A percentile compares a stretch with the other conserved stretches of the same genome.
Evolutionary conservation across 768 basidiomycete genomes (phyloP).

Genomic region (Mycena olivaceomarginata): DNA sequence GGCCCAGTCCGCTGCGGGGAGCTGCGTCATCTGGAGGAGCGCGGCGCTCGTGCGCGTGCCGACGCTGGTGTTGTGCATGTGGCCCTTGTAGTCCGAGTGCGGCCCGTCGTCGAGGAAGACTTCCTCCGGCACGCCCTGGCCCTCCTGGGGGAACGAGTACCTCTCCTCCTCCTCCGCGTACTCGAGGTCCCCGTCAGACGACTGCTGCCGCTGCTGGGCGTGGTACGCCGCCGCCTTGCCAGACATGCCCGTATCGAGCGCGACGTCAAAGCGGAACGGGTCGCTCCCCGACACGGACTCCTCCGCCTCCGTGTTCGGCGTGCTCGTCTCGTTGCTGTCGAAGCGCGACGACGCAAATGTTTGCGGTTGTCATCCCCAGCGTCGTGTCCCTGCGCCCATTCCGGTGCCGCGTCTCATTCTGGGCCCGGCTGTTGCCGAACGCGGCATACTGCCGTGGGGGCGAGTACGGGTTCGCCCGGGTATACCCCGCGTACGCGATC

Average conservation of each 20-base stretch:
- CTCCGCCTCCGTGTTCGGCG: constrained; percentile 34
- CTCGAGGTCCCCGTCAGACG: neutral
- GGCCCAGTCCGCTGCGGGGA: constrained; percentile 36
- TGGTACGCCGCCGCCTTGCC: neutral
- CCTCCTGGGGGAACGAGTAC: neutral
- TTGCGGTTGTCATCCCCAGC: constrained; percentile 32
- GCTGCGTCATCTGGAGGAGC: constrained; percentile 46
- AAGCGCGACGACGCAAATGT: constrained; percentile 23
- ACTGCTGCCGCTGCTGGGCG: neutral
- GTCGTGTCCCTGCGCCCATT: constrained; percentile 37
- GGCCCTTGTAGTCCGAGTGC: neutral
- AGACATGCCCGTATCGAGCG: neutral
- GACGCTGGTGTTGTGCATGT: neutral
- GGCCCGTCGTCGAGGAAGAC: constrained; percentile 40
- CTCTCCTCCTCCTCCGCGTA: neutral
- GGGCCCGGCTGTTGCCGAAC: too few species aligned
- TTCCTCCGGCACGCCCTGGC: constrained; percentile 19
- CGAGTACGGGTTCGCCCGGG: neutral
- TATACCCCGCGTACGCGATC: too few species aligned
- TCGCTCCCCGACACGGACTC: constrained; percentile 28
- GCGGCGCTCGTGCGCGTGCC: constrained; percentile 35
- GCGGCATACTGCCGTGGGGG: too few species aligned
- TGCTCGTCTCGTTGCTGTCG: neutral
- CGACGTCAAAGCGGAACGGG: constrained; percentile 37
- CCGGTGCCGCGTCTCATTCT: constrained; percentile 21